Base-by-base conservation (phyloP, 2,329 filamentous ascomycete species). In the Fusarium avenaceum region DNA sequence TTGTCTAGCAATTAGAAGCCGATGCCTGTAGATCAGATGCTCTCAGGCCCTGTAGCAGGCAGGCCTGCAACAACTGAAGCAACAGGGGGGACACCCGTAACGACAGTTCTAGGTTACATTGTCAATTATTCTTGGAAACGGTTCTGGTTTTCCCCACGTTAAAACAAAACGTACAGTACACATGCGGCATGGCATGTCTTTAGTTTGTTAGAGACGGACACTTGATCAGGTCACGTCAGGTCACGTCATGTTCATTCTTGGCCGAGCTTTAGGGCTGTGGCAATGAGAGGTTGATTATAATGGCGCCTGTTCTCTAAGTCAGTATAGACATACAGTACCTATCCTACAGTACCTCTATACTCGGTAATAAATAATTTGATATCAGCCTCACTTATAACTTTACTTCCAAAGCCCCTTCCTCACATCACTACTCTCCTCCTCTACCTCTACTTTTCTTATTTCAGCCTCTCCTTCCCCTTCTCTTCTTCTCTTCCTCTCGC, bases 341-440 rank as follows among this genome's bases (percentile, higher is more conserved):
- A 22, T 22, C 22, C 22, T 22, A 22, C 22, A 22, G 22, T 51
- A 19, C 19, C 19, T 19, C 19, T 19, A 17, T 40, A 50, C 24
- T 24, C 24, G 24, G 13, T 40, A 20, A 24, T 19, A 15, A 15
- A 38, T n/a, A 38, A n/a, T 15, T 38, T 38, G 17, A 35, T 33
- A 35, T 52, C 24, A 24, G 24, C 24, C 24, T 46, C 56, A 56
- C 46, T 33, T 42, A 47, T 52, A 33, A 33, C 24, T 44, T 44
- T 26, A 45, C 54, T 43, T 10, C 8, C 35, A n/a, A 5, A 38
- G n/a, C 46, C 46, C 53, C 54, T 63, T 51, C 47, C 35, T 60
- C 46, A 24, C 24, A 24, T 58, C 42, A 10, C 7, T 33, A 33
- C 30, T 33, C 30, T 14, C 14, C 30, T 33, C 30, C 30, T 33